A percentile compares a stretch with the other conserved stretches of the same genome.
phyloP scores from a whole-genome alignment of 306 rosid genomes.

The Purshia tridentata region DNA sequence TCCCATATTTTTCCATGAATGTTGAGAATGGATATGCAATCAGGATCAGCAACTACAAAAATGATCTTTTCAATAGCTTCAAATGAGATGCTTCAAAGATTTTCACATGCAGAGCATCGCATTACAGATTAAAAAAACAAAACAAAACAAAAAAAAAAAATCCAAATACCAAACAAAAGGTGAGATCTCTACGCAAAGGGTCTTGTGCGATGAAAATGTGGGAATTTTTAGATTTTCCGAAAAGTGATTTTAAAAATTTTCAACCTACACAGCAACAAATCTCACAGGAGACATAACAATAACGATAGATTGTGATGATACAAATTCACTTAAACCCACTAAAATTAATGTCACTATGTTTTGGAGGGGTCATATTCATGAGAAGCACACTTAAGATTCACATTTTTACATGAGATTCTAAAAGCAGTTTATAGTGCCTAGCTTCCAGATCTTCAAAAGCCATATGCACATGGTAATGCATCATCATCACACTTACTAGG shows the following conservation, averaged over 20 bases:
- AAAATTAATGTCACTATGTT: background rate
- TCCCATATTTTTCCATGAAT: background rate
- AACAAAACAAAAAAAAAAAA: background rate
- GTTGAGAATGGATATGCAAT: background rate
- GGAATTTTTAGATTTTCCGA: background rate
- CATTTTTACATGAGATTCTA: background rate
- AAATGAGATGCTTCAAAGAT: background rate
- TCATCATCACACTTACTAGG: conserved; percentile 9
- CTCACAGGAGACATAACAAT: no score
- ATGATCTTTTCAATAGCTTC: background rate
- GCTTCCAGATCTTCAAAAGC: conserved; percentile 17
- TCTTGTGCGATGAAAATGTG: background rate
- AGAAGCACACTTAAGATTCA: background rate
- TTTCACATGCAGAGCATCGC: background rate
- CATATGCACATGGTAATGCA: conserved; percentile 26
- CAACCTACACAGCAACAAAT: background rate
- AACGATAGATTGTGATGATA: background rate
- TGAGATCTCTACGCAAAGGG: background rate
- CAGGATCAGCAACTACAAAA: background rate
- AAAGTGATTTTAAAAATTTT: background rate
- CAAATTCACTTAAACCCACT: background rate
- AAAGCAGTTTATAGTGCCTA: conserved; percentile 16
- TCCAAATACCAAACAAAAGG: background rate
- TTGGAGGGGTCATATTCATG: background rate
- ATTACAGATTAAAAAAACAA: background rate